Evolutionary conservation across 768 basidiomycete species (phyloP), one percentile per base, ranked within the genome.

Genomic region (Leucocoprinus birnbaumii): DNA sequence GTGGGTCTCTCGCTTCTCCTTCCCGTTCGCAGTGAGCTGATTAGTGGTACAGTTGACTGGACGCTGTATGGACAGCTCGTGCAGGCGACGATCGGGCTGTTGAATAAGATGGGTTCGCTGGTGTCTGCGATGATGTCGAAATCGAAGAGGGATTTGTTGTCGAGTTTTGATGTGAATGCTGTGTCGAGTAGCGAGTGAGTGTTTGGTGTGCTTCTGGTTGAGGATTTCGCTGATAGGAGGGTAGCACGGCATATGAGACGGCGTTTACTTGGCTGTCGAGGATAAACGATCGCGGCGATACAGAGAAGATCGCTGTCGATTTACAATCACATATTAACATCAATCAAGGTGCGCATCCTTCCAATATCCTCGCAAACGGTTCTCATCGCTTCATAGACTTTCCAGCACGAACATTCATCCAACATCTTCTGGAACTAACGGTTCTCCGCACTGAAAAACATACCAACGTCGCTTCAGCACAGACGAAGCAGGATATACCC

Each of bases 21-120:
- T 13, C 27, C 18, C 2, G 21, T 16, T 51, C 8, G 3, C 27
- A 24, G 9, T 16, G 34, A 53, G 37, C 52, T 49, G 13, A 25
- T 59, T 58, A 41, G 54, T 40, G 54, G 42, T 44, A 5, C 48
- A 87, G 85, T 83, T 60, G 71, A 84, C 56, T 87, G 86, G 85
- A 65, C 63, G 34, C 66, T 84, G 22, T 82, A 80, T 55, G 71
- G 68, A 27, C 71, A 72, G 49, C 58, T 83, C 8, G 59, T 85
- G 0, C 72, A 78, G 55, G 67, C 66, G 10, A 68, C 71, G 4
- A 60, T 79, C 14, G 61, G 56, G 0, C 59, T 83, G 10, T 63
- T 85, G 34, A 80, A 78, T 58, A 65, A 60, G 22, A 63, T 74
- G 24, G 60, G 71, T 43, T 53, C 60, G 42, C 60, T 66, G 45